Evolutionary conservation across 306 rosid genomes (phyloP), one percentile per base, ranked within the genome.

Genomic region (Bauhinia variegata): DNA sequence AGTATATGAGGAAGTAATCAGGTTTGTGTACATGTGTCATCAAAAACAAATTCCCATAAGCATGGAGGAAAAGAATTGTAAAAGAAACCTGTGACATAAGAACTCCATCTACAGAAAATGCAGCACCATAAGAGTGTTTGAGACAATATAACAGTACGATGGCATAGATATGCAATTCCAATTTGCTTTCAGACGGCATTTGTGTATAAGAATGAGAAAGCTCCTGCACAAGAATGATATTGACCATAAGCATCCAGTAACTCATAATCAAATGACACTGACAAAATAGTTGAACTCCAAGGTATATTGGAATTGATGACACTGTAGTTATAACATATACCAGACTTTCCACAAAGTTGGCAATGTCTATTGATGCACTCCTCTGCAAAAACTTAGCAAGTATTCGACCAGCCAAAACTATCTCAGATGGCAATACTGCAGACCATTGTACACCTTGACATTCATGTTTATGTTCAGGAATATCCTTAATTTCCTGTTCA

Each of bases 361-460:
- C 23, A 72, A 44, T 77, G 75, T 79, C 77, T 18, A 41, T 63
- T 15, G 67, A 71, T 50, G 72, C 63, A 58, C 75, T 72, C 51
- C 77, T 82, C 18, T 73, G 65, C 28, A 71, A 54, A 68, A 75
- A 81, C 65, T 81, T 85, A 0, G 81, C 82, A 7, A 91, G 68
- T 42, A 85, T 60, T 68, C 96, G 86, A 55, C 97, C 95, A 64
- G 91, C 91, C 83, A 91, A 89, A 80, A 85, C 97, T 74, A 91
- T 77, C 72, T 91, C 96, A 39, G 96, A 64, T 7, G 97, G 95
- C 48, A 91, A 70, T 51, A 88, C 84, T 36, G 80, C 78, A 60
- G 96, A 80, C 97, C 97, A 91, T 60, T 85, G 67, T 65, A 75
- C 91, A 63, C 96, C 95, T 51, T 76, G 78, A 57, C 96, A 89